These are phyloP conservation scores for Pogostemon cablin DNA, from an alignment of 257 asterid species.

Conservation along the genomic window DNA sequence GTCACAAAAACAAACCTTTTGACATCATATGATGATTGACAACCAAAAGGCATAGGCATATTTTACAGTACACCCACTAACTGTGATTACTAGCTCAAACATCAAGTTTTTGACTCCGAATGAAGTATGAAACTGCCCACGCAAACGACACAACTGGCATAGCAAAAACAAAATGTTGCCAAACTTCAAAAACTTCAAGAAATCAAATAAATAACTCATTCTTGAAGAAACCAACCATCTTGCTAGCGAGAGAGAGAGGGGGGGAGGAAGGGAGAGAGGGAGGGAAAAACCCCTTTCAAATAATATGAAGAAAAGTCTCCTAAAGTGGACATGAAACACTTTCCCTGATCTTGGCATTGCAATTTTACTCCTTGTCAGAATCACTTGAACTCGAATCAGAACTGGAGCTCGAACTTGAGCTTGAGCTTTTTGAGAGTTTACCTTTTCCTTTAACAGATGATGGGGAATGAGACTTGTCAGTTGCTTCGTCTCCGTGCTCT, in stretches of 20 bases:
- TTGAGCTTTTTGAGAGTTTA: conserved; percentile 44
- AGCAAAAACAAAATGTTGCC: conserved; percentile 21
- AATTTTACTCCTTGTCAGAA: conserved; percentile 51
- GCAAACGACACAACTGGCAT: conserved; percentile 25
- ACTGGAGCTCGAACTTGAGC: conserved; percentile 61
- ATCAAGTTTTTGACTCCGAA: conserved; percentile 19
- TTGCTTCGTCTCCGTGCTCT: conserved; percentile 33
- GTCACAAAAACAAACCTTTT: conserved; percentile 11
- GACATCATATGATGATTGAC: conserved; percentile 4
- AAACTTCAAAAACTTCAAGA: conserved; percentile 53
- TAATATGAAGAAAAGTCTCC: neutral
- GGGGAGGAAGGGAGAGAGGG: no score
- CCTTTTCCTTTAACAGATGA: conserved; percentile 38
- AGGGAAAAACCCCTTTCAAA: neutral
- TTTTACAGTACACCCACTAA: conserved; percentile 32
- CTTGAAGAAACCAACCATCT: conserved; percentile 53
- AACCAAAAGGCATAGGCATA: conserved; percentile 28
- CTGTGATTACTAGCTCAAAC: conserved; percentile 8
- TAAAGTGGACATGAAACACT: neutral
- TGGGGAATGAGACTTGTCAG: conserved; percentile 35
- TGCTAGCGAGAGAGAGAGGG: conserved; percentile 21
- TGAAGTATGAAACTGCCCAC: conserved; percentile 22
- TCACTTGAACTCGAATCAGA: conserved; percentile 68
- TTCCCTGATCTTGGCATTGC: neutral
- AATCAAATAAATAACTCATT: conserved; percentile 50